Base-by-base conservation (phyloP, 2,329 filamentous ascomycete genomes). In the Microsporum ferrugineum region DNA sequence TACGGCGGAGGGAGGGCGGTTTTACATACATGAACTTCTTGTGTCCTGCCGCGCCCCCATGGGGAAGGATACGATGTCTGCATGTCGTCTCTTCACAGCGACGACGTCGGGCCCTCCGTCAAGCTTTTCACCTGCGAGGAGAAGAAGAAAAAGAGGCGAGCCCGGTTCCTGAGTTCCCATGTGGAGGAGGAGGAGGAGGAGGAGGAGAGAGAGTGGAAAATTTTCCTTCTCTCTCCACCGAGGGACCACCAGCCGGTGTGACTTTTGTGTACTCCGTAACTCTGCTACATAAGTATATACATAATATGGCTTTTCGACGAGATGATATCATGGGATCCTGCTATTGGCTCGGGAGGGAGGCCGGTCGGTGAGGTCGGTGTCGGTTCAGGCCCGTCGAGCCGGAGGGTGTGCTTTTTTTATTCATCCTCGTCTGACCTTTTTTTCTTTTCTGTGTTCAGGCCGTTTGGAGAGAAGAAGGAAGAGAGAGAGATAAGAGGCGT, bases 321-420 rank as follows among this genome's bases (percentile, higher is more conserved):
- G 14, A 12, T 12, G 39, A 5, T 17, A 17, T 17, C 17, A 17
- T 17, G 17, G 17, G 17, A 17, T 1, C 14, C 12, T 43, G 39
- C 7, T 43, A 53, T 53, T 53, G 49, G 49, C 49, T 53, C 49
- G 49, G 49, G 27, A 34, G 31, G 49, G 27, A 53, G 27, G 27
- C 49, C 49, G 49, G 49, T 53, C 49, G 49, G 49, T 53, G 14
- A 43, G 17, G 49, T 53, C 49, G 49, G 49, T 33, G 49, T 53
- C 49, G 49, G 27, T 53, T 53, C 27, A 53, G 49, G 27, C 6
- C 49, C 49, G 49, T 53, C 49, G 29, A 12, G 49, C 27, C 49
- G 14, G 39, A 43, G 39, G 39, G 17, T 1, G 17, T 23, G 17
- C 17, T 23, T 23, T 23, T 23, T 23, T 23, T 23, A 23, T 23